Evolutionary conservation across 202 grass and related monocot species (phyloP).

Genomic region (Sporobolus alterniflorus): DNA sequence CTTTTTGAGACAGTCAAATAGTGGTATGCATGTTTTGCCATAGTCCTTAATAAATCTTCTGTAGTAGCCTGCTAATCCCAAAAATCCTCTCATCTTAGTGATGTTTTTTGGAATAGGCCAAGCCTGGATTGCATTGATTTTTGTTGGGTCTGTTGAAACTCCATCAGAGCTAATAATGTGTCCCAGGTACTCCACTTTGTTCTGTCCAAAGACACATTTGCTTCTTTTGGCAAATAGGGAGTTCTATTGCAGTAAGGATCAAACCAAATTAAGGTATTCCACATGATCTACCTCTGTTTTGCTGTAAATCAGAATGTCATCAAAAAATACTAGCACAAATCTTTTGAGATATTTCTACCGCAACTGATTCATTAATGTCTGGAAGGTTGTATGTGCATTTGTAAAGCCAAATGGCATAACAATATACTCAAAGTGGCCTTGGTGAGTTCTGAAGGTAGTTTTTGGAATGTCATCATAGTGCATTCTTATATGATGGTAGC

Average conservation of each 20-base stretch:
- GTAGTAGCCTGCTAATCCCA: too few species aligned
- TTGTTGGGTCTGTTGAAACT: too few species aligned
- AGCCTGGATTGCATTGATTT: too few species aligned
- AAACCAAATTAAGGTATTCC: not conserved
- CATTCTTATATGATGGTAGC: not conserved
- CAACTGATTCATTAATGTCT: not conserved
- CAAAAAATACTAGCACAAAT: not conserved
- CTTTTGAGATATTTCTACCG: not conserved
- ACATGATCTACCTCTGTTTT: rapidly evolving
- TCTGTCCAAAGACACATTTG: not conserved
- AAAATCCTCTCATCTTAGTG: too few species aligned
- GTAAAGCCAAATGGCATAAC: not conserved
- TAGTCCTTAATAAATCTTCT: too few species aligned
- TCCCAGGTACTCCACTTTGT: too few species aligned
- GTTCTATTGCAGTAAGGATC: too few species aligned
- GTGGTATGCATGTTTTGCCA: too few species aligned
- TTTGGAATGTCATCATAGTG: not conserved
- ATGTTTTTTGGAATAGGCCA: too few species aligned
- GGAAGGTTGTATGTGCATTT: not conserved
- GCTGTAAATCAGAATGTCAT: not conserved
- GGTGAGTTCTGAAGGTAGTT: not conserved
- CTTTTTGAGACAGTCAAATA: too few species aligned
- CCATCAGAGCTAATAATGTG: too few species aligned
- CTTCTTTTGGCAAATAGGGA: not conserved
- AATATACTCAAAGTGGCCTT: not conserved